phyloP scores from a whole-genome alignment of 2,329 filamentous ascomycete genomes.

The Talaromyces sp. region DNA sequence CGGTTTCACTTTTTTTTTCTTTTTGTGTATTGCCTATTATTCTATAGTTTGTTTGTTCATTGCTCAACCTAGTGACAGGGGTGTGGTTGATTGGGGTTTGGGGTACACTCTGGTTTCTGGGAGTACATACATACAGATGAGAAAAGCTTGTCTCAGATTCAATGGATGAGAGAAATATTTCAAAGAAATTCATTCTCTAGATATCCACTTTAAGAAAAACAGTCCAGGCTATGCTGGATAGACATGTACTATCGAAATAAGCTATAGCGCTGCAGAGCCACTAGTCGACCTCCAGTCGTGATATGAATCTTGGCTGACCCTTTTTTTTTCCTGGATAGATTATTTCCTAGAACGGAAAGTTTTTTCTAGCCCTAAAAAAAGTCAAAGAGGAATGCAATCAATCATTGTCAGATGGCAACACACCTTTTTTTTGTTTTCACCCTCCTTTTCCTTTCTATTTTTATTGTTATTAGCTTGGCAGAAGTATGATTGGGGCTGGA shows the following conservation, averaged over 20 bases:
- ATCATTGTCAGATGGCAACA: neutral
- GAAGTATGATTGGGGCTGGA: neutral
- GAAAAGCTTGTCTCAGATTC: neutral
- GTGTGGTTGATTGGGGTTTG: too few relatives aligned
- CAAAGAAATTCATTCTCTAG: neutral
- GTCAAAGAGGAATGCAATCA: neutral
- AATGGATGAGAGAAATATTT: neutral
- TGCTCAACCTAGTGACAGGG: neutral
- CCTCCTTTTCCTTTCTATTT: neutral
- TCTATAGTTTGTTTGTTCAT: neutral
- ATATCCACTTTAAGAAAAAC: neutral
- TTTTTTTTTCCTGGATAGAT: neutral
- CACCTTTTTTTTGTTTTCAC: neutral
- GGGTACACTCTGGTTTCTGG: neutral
- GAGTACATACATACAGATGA: neutral
- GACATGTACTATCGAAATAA: neutral
- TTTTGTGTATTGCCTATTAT: neutral
- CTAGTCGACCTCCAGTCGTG: neutral
- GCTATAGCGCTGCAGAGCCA: neutral
- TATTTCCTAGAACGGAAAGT: neutral
- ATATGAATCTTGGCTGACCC: too few relatives aligned
- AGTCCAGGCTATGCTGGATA: neutral
- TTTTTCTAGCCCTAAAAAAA: neutral
- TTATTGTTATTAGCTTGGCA: neutral
- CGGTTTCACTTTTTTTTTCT: neutral